These are phyloP conservation scores for Mychonastes homosphaera DNA, from an alignment of 139 green algal species.

Conservation along the genomic window DNA sequence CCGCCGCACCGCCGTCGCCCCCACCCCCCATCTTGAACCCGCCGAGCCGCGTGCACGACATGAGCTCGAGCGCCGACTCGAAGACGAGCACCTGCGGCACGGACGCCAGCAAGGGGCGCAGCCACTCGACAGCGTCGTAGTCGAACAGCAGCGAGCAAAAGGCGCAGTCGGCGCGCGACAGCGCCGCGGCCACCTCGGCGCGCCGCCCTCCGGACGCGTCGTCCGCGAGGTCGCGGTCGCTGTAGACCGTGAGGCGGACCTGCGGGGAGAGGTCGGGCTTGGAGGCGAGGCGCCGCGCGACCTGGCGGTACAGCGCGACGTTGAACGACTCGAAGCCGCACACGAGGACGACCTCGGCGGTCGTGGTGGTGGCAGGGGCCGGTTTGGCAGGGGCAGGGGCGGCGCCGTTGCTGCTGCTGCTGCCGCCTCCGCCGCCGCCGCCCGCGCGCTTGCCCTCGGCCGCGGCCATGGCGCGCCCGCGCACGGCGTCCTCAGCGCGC, in stretches of 20 bases:
- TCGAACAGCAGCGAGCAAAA: slow-evolving; percentile 94
- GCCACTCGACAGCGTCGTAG: slow-evolving; percentile 95
- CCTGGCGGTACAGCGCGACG: slow-evolving; percentile 22
- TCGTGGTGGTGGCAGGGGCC: slow-evolving; percentile 1
- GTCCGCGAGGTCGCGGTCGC: slow-evolving; percentile 80
- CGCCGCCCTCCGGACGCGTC: slow-evolving; percentile 10
- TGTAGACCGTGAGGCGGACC: slow-evolving; percentile 64
- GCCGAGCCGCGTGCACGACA: slow-evolving; percentile 65
- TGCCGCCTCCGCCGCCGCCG: not conserved
- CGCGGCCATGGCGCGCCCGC: not conserved
- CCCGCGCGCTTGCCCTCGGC: not conserved
- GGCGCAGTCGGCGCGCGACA: slow-evolving; percentile 77
- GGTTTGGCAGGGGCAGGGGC: not conserved
- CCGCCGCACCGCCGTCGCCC: not conserved
- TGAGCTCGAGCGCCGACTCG: slow-evolving; percentile 93
- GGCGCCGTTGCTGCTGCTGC: not conserved
- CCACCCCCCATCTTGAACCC: slow-evolving; percentile 56
- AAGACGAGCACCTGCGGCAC: slow-evolving; percentile 87
- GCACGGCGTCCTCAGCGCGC: not conserved
- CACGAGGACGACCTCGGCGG: slow-evolving; percentile 83
- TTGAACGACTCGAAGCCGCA: slow-evolving; percentile 98
- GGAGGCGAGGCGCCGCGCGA: not conserved
- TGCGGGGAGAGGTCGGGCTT: slow-evolving; percentile 3
- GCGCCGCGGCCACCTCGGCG: slow-evolving; percentile 59
- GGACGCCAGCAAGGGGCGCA: slow-evolving; percentile 40